Conservation (phyloP, 2,329 filamentous ascomycete species). For the Colletotrichum aenigma region DNA sequence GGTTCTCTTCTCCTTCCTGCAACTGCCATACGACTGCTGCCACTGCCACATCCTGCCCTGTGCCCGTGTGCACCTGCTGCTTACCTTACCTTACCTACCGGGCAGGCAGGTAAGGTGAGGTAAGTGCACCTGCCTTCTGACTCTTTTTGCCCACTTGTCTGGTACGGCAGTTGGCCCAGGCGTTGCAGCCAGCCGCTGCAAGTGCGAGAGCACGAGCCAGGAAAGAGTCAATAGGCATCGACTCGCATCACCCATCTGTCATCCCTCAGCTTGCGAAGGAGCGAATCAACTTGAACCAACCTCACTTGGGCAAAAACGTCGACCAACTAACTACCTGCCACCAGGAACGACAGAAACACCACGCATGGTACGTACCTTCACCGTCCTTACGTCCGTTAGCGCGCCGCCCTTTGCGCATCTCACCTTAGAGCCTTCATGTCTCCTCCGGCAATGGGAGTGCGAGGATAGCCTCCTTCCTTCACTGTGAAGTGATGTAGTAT, state of each 20-base stretch:
- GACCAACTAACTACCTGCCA: not conserved
- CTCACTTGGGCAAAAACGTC: not conserved
- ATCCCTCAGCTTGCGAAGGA: not conserved
- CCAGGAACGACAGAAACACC: not conserved
- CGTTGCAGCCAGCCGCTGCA: not conserved
- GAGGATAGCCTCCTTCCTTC: not conserved
- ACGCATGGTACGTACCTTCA: not conserved
- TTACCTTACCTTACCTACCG: not conserved
- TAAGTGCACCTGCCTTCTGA: not conserved
- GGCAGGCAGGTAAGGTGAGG: not conserved
- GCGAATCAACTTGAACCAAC: not conserved
- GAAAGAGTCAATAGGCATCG: not conserved
- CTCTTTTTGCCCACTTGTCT: not conserved
- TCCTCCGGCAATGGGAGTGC: not conserved
- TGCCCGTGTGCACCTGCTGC: not conserved
- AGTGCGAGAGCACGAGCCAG: not conserved
- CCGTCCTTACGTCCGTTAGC: not conserved
- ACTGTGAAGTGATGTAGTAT: no score
- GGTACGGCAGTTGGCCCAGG: not conserved
- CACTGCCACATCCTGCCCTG: not conserved
- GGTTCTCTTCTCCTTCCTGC: not conserved
- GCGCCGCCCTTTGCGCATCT: not conserved
- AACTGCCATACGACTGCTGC: not conserved
- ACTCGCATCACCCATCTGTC: not conserved
- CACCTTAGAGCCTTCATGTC: not conserved